phyloP scores from a whole-genome alignment of 805 yeast genomes.

The Candida ficus region DNA sequence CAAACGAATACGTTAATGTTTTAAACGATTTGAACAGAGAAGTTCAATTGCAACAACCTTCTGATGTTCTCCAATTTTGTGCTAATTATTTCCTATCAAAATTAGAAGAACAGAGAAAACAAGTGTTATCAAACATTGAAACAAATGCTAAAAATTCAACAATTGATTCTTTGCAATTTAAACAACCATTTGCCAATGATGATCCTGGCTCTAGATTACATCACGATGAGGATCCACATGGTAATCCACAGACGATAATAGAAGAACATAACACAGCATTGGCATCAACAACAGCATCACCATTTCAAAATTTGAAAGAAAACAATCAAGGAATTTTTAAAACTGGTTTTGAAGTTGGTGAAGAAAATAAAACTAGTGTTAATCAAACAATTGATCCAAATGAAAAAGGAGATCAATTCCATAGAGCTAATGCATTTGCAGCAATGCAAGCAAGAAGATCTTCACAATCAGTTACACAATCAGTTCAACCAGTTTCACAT shows the following conservation, averaged over 20 bases:
- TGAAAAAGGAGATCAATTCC: background rate
- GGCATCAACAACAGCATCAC: background rate
- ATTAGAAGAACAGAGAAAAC: conserved; percentile 53
- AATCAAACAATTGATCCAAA: conserved; percentile 20
- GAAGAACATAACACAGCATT: background rate
- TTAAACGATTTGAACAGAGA: conserved; percentile 60
- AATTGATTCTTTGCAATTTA: conserved; percentile 12
- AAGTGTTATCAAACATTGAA: conserved; percentile 40
- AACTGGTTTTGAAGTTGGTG: conserved; percentile 23
- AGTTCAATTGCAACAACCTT: conserved; percentile 49
- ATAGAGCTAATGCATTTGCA: conserved; percentile 8
- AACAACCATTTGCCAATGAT: conserved; percentile 52
- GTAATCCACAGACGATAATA: background rate
- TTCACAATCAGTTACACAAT: conserved; percentile 12
- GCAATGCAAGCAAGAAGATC: conserved; percentile 13
- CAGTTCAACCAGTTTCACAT: conserved; percentile 14
- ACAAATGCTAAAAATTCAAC: background rate
- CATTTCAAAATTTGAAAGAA: conserved; percentile 15
- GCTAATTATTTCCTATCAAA: conserved; percentile 64
- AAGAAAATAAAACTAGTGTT: conserved; percentile 12
- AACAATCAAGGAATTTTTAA: conserved; percentile 14
- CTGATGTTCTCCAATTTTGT: conserved; percentile 69
- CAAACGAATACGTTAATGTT: conserved; percentile 42
- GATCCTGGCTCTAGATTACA: conserved; percentile 53
- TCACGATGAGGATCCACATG: conserved; percentile 22